Evolutionary conservation across 768 basidiomycete genomes (phyloP), one percentile per base, ranked within the genome.

Genomic region (Suillus discolor): DNA sequence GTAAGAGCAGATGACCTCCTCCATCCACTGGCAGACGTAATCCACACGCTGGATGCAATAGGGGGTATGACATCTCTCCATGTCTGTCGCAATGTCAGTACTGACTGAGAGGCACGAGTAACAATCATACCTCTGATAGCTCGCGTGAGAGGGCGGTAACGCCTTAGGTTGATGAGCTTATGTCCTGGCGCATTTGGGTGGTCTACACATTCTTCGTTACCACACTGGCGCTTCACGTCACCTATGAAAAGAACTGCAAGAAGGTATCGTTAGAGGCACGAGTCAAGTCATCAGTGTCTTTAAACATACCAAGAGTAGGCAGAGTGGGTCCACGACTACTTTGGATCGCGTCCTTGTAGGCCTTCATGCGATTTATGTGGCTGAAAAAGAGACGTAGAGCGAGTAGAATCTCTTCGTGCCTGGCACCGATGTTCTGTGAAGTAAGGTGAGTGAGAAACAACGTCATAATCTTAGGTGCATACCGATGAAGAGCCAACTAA

Each of bases 21-120:
- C 73, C 18, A 85, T 69, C 84, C 84, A 85, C 12, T 73, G 67
- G 36, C 76, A 76, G 61, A 84, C 75, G 20, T 73, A 73, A 20
- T 77, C 71, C 36, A 77, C 71, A 31, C 72, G 72, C 6, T 72
- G 68, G 62, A 82, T 77, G 6, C 77, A 75, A 65, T 84, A 85
- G 5, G 79, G 79, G 6, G 80, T 71, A 38, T 84, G 81, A 31
- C 80, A 82, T 57, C 75, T 78, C 65, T 86, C 84, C 78, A 86
- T 81, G 4, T 73, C 84, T 85, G 65, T 38, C 28, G 23, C 8
- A n/a, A 54, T 28, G 18, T 72, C 28, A 69, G 53, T n/a, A 13
- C 16, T 38, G 20, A 23, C 51, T 15, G 36, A 55, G 3, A 20
- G 11, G 11, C 34, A 15, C 16, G 20, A 11, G 53, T 51, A 34